A percentile compares a stretch with the other conserved stretches of the same genome.
Conservation (phyloP, 306 rosid genomes). For the Corylus americana region DNA sequence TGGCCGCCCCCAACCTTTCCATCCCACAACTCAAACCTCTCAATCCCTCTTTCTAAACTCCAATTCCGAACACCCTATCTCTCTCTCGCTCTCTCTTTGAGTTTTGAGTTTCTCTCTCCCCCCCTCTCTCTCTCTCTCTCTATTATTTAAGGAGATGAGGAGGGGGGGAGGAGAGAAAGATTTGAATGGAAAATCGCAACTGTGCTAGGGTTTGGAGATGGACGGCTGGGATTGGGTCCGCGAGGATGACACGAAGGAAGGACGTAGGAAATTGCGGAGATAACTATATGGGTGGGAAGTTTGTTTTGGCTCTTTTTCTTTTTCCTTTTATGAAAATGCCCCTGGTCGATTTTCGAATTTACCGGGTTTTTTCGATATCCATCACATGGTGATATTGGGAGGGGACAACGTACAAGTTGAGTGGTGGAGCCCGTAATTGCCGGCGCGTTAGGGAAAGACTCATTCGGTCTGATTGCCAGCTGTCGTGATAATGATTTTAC, state of each 20-base stretch:
- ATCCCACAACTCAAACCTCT: conserved; percentile 15
- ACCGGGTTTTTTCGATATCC: not conserved
- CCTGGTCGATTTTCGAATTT: not conserved
- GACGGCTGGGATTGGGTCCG: conserved; percentile 48
- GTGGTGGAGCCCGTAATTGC: conserved; percentile 39
- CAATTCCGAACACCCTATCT: not conserved
- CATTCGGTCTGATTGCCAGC: conserved; percentile 37
- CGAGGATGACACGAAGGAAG: conserved; percentile 38
- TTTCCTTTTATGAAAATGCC: conserved; percentile 13
- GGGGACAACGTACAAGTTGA: conserved; percentile 26
- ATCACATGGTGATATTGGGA: conserved; percentile 21
- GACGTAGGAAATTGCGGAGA: conserved; percentile 55
- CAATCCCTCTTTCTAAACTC: not conserved
- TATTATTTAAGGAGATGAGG: not conserved
- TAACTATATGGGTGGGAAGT: not conserved
- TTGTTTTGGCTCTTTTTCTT: not conserved
- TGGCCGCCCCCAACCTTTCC: conserved; percentile 47
- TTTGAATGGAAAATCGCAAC: conserved; percentile 30
- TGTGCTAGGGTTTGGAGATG: conserved; percentile 60
- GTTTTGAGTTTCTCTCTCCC: not conserved
- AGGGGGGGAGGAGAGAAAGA: not conserved
- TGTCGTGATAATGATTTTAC: conserved; percentile 11
- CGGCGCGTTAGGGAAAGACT: conserved; percentile 23
- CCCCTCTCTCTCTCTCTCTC: conserved; percentile 1
- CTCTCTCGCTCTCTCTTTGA: not conserved